phyloP scores from a whole-genome alignment of 495 filamentous ascomycete species.

The Aspergillus indologenus region DNA sequence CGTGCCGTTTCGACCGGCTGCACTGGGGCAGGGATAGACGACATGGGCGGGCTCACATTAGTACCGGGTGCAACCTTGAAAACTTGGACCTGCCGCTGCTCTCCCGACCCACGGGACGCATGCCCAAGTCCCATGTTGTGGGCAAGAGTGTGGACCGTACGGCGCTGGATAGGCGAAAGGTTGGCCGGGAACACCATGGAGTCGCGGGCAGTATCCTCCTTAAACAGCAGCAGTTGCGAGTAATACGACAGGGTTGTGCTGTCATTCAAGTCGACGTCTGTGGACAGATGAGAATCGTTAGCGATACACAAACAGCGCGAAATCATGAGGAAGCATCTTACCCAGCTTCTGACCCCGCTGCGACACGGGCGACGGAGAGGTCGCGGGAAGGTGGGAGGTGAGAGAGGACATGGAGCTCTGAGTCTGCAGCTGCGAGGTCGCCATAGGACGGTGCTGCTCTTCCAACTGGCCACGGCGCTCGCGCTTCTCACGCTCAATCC shows the following conservation, averaged over 20 bases:
- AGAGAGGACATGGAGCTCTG: slow-evolving; percentile 84
- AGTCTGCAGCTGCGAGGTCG: slow-evolving; percentile 62
- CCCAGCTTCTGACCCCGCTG: slow-evolving; percentile 61
- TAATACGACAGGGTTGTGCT: slow-evolving; percentile 83
- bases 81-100: slow-evolving; percentile 83
- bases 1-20: slow-evolving; percentile 71
- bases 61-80: slow-evolving; percentile 63
- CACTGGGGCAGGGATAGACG: slow-evolving; percentile 55
- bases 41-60: slow-evolving; percentile 62
- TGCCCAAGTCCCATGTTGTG: slow-evolving; percentile 93
- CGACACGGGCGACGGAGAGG: slow-evolving; percentile 70
- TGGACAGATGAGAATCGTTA: slow-evolving; percentile 23
- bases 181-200: slow-evolving; percentile 77
- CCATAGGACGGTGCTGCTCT: slow-evolving; percentile 85
- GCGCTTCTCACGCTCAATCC: slow-evolving; percentile 95
- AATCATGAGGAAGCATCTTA: slow-evolving; percentile 30
- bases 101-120: slow-evolving; percentile 79
- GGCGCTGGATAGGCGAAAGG: slow-evolving; percentile 76
- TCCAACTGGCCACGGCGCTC: slow-evolving; percentile 95
- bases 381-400: slow-evolving; percentile 64
- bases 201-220: slow-evolving; percentile 72
- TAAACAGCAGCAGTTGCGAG: slow-evolving; percentile 83
- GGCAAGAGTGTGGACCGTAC: slow-evolving; percentile 87
- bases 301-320: slow-evolving; percentile 9
- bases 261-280: slow-evolving; percentile 89